Conservation (phyloP, 345 rosid genomes). For the Gynandropsis gynandra region DNA sequence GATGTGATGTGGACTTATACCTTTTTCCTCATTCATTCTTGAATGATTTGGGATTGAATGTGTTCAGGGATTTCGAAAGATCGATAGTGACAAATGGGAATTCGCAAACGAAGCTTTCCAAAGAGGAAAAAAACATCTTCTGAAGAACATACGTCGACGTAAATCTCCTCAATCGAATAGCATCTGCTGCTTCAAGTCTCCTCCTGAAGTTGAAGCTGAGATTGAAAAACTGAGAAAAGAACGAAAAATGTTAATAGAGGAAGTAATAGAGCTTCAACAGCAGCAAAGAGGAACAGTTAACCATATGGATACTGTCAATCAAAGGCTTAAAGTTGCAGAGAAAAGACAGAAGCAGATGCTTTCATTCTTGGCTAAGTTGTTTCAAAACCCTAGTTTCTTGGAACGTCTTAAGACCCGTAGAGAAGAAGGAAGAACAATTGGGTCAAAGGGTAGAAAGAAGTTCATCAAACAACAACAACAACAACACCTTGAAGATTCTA, state of each 20-base stretch:
- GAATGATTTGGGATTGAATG: constrained; percentile 28
- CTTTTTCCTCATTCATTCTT: constrained; percentile 20
- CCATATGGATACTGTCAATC: constrained; percentile 44
- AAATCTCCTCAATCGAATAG: constrained; percentile 46
- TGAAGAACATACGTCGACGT: constrained; percentile 82
- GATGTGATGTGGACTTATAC: constrained; percentile 11
- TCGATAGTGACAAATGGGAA: constrained; percentile 87
- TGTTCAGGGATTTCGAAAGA: constrained; percentile 75
- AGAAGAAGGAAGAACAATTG: constrained; percentile 37
- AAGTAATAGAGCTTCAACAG: constrained; percentile 53
- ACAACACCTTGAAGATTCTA: constrained; percentile 21
- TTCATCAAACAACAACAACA: constrained; percentile 45
- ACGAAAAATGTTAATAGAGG: constrained; percentile 48
- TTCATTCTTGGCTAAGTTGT: constrained; percentile 63
- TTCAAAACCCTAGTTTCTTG: constrained; percentile 53
- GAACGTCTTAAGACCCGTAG: constrained; percentile 45
- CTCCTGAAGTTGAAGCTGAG: constrained; percentile 48
- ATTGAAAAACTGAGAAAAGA: constrained; percentile 59
- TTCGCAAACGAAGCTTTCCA: constrained; percentile 82
- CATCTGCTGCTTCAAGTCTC: constrained; percentile 41
- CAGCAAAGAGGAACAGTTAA: constrained; percentile 45
- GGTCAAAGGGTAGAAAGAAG: constrained; percentile 48
- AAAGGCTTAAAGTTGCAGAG: constrained; percentile 61
- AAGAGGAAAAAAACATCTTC: constrained; percentile 70
- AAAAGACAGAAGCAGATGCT: constrained; percentile 70